phyloP scores from a whole-genome alignment of 106 monocot genomes.

The Dendrobium chrysotoxum region DNA sequence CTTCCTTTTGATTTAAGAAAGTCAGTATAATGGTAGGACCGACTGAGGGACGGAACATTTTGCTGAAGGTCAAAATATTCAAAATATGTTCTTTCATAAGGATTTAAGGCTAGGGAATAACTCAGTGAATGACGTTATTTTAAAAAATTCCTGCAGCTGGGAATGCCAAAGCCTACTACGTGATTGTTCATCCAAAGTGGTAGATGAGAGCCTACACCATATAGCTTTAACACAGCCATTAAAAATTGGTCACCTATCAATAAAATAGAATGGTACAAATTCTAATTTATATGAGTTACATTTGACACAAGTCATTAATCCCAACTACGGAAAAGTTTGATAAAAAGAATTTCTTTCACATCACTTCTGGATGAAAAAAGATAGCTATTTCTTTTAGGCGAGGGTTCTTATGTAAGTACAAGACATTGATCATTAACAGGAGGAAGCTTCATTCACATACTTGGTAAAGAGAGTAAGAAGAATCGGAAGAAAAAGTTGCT shows the following conservation, averaged over 20 bases:
- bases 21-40: not conserved
- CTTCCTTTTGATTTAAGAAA: not conserved
- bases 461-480: not conserved
- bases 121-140: not conserved
- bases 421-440: constrained; percentile 1
- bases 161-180: not conserved
- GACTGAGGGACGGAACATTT: not conserved
- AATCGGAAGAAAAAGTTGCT: not conserved
- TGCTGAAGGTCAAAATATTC: constrained; percentile 3
- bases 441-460: not conserved
- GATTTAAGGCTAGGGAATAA: not conserved
- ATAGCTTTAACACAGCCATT: not conserved
- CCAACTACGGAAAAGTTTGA: not conserved
- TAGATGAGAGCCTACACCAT: not conserved
- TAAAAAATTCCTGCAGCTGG: not conserved
- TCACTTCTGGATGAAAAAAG: not conserved
- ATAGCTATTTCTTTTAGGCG: not conserved
- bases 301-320: not conserved
- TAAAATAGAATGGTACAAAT: not conserved
- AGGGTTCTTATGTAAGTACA: not conserved
- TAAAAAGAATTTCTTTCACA: not conserved
- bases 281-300: not conserved
- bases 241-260: not conserved
- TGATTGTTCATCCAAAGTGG: not conserved
- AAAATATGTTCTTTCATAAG: not conserved